Conservation (phyloP, 164 flowering plant species). For the Aristolochia contorta region DNA sequence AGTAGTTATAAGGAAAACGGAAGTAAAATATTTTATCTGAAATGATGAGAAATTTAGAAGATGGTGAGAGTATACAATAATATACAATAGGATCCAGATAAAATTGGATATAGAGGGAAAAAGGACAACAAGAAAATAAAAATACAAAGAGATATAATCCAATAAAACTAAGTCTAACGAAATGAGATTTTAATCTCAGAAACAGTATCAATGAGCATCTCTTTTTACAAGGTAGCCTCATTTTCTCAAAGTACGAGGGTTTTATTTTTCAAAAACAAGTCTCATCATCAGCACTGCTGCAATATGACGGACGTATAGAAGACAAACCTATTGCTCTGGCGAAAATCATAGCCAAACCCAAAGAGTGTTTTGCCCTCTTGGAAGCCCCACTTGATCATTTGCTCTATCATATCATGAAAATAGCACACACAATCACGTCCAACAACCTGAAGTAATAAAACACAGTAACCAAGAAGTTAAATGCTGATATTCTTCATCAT, state of each 20-base stretch:
- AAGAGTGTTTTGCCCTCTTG: slow-evolving; percentile 92
- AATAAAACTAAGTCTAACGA: too few species aligned
- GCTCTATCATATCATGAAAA: slow-evolving; percentile 94
- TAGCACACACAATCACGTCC: slow-evolving; percentile 76
- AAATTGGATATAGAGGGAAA: background rate
- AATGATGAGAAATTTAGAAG: too few species aligned
- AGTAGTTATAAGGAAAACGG: too few species aligned
- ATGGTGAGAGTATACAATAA: too few species aligned
- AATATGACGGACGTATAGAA: background rate
- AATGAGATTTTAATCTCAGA: too few species aligned
- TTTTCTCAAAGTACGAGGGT: background rate
- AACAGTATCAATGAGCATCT: too few species aligned
- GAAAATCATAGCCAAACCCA: slow-evolving; percentile 99
- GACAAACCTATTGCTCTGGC: slow-evolving; percentile 88
- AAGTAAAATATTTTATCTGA: too few species aligned
- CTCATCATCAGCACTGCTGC: too few species aligned
- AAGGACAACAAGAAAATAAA: background rate
- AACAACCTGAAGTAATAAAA: slow-evolving; percentile 42
- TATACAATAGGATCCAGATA: too few species aligned
- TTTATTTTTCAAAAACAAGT: background rate
- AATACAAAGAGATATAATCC: background rate
- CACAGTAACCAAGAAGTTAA: background rate
- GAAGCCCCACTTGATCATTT: slow-evolving; percentile 91
- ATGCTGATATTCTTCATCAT: too few species aligned
- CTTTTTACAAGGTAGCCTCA: too few species aligned